Conservation (phyloP, 2,329 filamentous ascomycete species). For the Alternaria rosae region DNA sequence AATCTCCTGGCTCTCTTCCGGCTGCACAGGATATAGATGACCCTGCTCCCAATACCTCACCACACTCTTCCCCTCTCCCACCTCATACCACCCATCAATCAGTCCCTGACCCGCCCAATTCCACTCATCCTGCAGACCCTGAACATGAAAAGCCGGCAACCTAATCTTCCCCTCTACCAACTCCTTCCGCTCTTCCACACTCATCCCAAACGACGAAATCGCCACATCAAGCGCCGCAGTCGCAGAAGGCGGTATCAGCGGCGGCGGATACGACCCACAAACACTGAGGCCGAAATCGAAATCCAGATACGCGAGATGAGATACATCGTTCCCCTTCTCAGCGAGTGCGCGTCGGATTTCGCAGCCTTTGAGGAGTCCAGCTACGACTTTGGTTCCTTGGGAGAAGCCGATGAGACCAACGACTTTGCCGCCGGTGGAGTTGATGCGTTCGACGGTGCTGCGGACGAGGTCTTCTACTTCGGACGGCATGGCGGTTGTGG, state of each 20-base stretch:
- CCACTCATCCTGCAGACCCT: conserved; percentile 46
- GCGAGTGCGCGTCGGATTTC: conserved; percentile 28
- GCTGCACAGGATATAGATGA: conserved; percentile 46
- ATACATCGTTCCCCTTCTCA: not conserved
- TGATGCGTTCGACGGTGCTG: conserved; percentile 21
- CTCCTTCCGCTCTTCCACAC: conserved; percentile 14
- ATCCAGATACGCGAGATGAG: conserved; percentile 14
- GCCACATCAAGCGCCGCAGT: conserved; percentile 7
- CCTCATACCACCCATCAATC: conserved; percentile 38
- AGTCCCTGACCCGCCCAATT: conserved; percentile 41
- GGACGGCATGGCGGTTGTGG: conserved; percentile 17
- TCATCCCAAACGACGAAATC: not conserved
- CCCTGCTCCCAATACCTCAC: conserved; percentile 42
- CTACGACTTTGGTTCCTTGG: conserved; percentile 46
- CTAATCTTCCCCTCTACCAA: conserved; percentile 28
- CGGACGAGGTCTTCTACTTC: conserved; percentile 34
- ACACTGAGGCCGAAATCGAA: conserved; percentile 35
- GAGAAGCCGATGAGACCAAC: conserved; percentile 43
- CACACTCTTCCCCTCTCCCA: conserved; percentile 31
- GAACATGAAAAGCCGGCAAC: conserved; percentile 43
- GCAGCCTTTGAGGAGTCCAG: conserved; percentile 36
- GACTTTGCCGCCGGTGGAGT: conserved; percentile 28
- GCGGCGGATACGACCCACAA: conserved; percentile 40
- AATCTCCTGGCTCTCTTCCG: conserved; percentile 42
- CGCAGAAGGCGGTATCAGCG: conserved; percentile 31